Evolutionary conservation across 2,329 filamentous ascomycete species (phyloP).

Genomic region (Thielaviopsis cerberus): DNA sequence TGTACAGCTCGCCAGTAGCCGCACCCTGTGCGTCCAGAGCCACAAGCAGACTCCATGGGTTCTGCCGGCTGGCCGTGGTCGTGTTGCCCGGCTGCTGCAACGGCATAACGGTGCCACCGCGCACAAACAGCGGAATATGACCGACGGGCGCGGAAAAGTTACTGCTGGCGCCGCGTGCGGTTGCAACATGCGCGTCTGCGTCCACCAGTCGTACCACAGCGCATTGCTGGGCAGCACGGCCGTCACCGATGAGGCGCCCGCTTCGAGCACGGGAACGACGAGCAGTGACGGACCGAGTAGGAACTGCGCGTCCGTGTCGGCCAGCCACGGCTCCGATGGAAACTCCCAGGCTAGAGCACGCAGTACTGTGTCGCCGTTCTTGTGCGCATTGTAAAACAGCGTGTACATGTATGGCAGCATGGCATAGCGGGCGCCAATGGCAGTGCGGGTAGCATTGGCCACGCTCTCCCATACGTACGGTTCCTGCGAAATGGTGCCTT

Average conservation of each 20-base stretch:
- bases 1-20: slow-evolving; percentile 49
- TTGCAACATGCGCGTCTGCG: slow-evolving; percentile 24
- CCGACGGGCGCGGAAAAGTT: slow-evolving; percentile 14
- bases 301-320: slow-evolving; percentile 29
- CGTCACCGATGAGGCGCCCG: slow-evolving; percentile 25
- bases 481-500: slow-evolving; percentile 33
- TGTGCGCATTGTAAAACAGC: slow-evolving; percentile 39
- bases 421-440: slow-evolving; percentile 54
- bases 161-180: slow-evolving; percentile 10
- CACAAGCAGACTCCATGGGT: slow-evolving; percentile 54
- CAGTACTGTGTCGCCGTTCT: slow-evolving; percentile 44
- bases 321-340: slow-evolving; percentile 29
- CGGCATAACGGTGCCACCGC: slow-evolving; percentile 47
- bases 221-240: slow-evolving; percentile 29
- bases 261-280: slow-evolving; percentile 29
- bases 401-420: slow-evolving; percentile 75
- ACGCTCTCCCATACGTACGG: slow-evolving; percentile 52
- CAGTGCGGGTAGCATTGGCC: slow-evolving; percentile 43
- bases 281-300: slow-evolving; percentile 31
- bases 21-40: slow-evolving; percentile 43
- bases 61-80: slow-evolving; percentile 40
- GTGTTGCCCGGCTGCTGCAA: slow-evolving; percentile 42
- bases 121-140: slow-evolving; percentile 48
- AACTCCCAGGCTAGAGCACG: slow-evolving; percentile 58
- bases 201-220: slow-evolving; percentile 35